These are phyloP conservation scores for Brassica balearica DNA, from an alignment of 441 rosid genomes.

Conservation along the genomic window DNA sequence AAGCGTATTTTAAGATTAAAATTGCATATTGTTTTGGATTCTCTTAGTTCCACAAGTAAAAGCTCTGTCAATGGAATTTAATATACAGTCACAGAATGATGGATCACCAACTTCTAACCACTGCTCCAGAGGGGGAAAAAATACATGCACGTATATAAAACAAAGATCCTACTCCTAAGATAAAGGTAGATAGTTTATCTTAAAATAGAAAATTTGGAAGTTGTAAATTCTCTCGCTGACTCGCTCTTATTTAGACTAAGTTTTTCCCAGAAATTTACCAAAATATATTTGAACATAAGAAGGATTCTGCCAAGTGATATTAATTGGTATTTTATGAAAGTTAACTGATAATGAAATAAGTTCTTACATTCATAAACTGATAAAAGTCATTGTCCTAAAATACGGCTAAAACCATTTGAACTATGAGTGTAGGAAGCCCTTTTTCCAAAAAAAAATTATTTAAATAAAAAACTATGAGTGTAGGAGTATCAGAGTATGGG, in stretches of 20 bases:
- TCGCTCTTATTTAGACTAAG: not conserved
- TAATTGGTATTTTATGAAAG: conserved; percentile 17
- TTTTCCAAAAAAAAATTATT: too few relatives aligned
- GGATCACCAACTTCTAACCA: conserved; percentile 43
- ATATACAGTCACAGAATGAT: conserved; percentile 27
- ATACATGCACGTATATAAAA: conserved; percentile 9
- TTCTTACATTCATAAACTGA: not conserved
- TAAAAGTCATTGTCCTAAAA: not conserved
- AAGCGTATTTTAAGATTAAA: conserved; percentile 2
- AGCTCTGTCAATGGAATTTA: conserved; percentile 24
- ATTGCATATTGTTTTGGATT: conserved; percentile 20
- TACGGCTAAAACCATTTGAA: not conserved
- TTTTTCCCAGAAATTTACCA: not conserved
- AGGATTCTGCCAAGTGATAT: conserved; percentile 6
- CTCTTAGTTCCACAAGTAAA: conserved; percentile 18
- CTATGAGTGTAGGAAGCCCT: not conserved
- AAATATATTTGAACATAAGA: not conserved
- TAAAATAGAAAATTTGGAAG: conserved; percentile 3
- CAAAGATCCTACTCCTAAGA: conserved; percentile 4
- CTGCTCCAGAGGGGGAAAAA: not conserved
- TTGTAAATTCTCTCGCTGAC: not conserved
- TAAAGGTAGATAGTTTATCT: not conserved
- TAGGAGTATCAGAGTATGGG: not conserved
- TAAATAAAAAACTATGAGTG: too few relatives aligned
- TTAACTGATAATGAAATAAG: conserved; percentile 5